A percentile compares a stretch with the other conserved stretches of the same genome.
phyloP scores from a whole-genome alignment of 176 grass and related monocot species.

The Aegilops speltoides region DNA sequence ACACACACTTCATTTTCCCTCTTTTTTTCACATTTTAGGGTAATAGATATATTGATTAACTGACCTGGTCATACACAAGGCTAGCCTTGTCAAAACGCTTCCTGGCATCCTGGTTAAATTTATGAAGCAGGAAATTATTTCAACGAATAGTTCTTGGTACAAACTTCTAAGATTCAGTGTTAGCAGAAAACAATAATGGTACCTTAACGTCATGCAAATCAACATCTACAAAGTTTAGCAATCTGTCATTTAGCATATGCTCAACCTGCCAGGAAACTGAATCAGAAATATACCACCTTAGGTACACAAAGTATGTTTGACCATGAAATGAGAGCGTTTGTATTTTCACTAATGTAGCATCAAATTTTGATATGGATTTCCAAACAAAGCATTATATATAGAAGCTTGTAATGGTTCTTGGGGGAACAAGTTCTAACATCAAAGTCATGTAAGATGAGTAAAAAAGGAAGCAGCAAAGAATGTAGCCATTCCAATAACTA shows the following conservation, averaged over 20 bases:
- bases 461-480: slow-evolving; percentile 11
- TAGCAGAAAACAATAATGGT: slow-evolving; percentile 32
- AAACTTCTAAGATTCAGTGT: slow-evolving; percentile 1
- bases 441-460: background rate
- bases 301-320: background rate
- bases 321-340: slow-evolving; percentile 19
- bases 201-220: slow-evolving; percentile 98
- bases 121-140: slow-evolving; percentile 29
- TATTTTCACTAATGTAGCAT: background rate
- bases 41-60: slow-evolving; percentile 20
- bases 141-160: slow-evolving; percentile 20
- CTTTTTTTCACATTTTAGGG: background rate
- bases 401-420: background rate
- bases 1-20: background rate
- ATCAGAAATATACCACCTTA: slow-evolving; percentile 29
- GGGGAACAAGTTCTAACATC: background rate
- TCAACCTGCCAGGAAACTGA: slow-evolving; percentile 61
- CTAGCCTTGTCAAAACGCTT: slow-evolving; percentile 95
- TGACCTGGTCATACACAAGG: slow-evolving; percentile 87
- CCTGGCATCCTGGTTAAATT: slow-evolving; percentile 66
- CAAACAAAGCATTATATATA: slow-evolving; percentile 15
- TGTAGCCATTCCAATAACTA: background rate
- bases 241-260: slow-evolving; percentile 92
- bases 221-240: slow-evolving; percentile 85
- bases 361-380: background rate